phyloP scores from a whole-genome alignment of 257 asterid species.

The Echium plantagineum region DNA sequence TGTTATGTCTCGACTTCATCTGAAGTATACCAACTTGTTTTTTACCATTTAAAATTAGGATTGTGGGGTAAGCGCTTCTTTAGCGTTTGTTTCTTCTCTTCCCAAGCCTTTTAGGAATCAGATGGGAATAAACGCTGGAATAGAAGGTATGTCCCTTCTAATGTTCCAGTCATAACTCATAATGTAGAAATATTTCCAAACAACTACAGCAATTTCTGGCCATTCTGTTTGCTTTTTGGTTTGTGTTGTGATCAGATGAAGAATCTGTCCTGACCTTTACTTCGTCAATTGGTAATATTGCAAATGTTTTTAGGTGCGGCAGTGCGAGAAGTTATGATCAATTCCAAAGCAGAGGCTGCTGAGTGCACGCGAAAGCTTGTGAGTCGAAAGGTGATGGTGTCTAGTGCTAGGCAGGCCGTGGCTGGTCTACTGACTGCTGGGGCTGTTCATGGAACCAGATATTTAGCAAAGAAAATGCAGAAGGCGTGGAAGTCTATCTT shows the following conservation, averaged over 20 bases:
- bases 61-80: slow-evolving; percentile 41
- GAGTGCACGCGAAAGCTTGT: slow-evolving; percentile 46
- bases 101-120: slow-evolving; percentile 51
- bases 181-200: neutral
- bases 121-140: slow-evolving; percentile 29
- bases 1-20: neutral
- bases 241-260: too few species aligned
- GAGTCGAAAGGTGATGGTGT: slow-evolving; percentile 68
- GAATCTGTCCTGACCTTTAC: too few species aligned
- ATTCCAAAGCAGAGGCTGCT: slow-evolving; percentile 63
- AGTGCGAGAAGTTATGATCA: slow-evolving; percentile 24
- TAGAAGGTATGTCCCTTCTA: slow-evolving; percentile 25
- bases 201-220: neutral
- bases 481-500: slow-evolving; percentile 77
- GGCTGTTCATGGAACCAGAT: slow-evolving; percentile 53
- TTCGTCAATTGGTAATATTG: too few species aligned
- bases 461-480: slow-evolving; percentile 57
- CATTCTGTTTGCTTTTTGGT: neutral
- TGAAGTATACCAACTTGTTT: slow-evolving; percentile 14
- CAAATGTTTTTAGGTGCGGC: slow-evolving; percentile 23
- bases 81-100: slow-evolving; percentile 50
- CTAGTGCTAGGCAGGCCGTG: slow-evolving; percentile 82
- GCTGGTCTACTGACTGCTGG: slow-evolving; percentile 87
- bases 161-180: neutral
- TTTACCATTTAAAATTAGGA: slow-evolving; percentile 39